Evolutionary conservation across 192 early-diverging fungal species (phyloP).

Genomic region (Helicostylum pulchrum): DNA sequence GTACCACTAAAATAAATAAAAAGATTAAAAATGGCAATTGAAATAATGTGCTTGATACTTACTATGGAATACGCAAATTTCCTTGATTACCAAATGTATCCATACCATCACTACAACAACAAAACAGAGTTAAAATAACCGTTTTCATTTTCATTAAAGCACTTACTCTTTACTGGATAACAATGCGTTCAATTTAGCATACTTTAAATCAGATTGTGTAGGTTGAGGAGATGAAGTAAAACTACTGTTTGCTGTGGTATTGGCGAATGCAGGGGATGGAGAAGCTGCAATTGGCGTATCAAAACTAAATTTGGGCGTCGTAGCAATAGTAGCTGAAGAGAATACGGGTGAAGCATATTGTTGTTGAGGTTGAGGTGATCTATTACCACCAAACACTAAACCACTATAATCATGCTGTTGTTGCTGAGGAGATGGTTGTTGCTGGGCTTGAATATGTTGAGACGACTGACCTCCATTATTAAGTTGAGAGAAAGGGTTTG

Average conservation of each 20-base stretch:
- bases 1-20: conserved; percentile 20
- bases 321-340: neutral
- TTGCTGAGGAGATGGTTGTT: neutral
- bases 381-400: conserved; percentile 2
- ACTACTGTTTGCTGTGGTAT: neutral
- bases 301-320: conserved; percentile 3
- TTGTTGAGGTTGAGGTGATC: conserved; percentile 1
- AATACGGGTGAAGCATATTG: neutral
- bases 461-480: neutral
- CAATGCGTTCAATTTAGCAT: conserved; percentile 34
- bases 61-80: conserved; percentile 48
- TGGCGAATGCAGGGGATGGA: neutral
- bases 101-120: conserved; percentile 44
- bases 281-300: neutral
- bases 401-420: conserved; percentile 18
- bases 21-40: neutral
- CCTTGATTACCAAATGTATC: conserved; percentile 58
- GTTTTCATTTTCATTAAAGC: neutral
- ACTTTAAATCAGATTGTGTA: conserved; percentile 16
- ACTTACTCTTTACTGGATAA: conserved; percentile 22
- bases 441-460: conserved; percentile 11
- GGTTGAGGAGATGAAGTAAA: neutral
- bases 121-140: neutral
- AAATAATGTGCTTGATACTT: conserved; percentile 20
- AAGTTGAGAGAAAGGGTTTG: conserved; percentile 25